These are phyloP conservation scores for Acanthamoeba divionensis DNA, from an alignment of 208 protist species.

Conservation along the genomic window DNA sequence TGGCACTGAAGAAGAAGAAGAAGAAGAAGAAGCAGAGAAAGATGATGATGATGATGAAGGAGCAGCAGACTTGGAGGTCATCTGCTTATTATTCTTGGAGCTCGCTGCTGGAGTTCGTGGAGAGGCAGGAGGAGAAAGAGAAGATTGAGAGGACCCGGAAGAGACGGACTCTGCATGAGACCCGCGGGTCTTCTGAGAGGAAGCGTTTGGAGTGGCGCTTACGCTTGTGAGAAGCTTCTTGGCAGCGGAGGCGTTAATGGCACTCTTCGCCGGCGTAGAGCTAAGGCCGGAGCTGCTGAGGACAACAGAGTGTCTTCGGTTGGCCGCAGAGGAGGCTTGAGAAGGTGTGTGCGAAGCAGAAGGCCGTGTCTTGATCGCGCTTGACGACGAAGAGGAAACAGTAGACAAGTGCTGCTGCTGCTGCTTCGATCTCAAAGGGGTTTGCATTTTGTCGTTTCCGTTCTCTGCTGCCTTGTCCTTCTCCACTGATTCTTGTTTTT, in stretches of 20 bases:
- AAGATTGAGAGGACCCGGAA: background rate
- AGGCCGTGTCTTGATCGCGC: background rate
- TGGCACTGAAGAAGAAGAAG: background rate
- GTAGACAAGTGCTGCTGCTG: background rate
- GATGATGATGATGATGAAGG: background rate
- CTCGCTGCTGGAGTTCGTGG: background rate
- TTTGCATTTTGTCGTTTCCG: slow-evolving; percentile 2
- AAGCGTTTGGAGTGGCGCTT: background rate
- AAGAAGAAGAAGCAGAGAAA: background rate
- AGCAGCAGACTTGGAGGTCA: background rate
- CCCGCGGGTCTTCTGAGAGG: background rate
- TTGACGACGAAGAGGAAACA: background rate
- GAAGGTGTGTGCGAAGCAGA: background rate
- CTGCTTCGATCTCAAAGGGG: background rate
- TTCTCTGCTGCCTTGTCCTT: background rate
- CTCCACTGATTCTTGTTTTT: too few relatives aligned
- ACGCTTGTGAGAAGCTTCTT: too few relatives aligned
- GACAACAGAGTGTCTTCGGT: background rate
- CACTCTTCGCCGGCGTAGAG: too few relatives aligned
- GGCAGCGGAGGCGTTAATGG: too few relatives aligned
- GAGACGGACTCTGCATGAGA: background rate
- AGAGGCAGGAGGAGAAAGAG: background rate
- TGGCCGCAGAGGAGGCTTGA: too few relatives aligned
- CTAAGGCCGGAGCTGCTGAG: background rate
- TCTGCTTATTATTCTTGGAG: background rate